Evolutionary conservation across 1,284 basidiomycete genomes (phyloP), one percentile per base, ranked within the genome.

Genomic region (Leccinum fuscescens): DNA sequence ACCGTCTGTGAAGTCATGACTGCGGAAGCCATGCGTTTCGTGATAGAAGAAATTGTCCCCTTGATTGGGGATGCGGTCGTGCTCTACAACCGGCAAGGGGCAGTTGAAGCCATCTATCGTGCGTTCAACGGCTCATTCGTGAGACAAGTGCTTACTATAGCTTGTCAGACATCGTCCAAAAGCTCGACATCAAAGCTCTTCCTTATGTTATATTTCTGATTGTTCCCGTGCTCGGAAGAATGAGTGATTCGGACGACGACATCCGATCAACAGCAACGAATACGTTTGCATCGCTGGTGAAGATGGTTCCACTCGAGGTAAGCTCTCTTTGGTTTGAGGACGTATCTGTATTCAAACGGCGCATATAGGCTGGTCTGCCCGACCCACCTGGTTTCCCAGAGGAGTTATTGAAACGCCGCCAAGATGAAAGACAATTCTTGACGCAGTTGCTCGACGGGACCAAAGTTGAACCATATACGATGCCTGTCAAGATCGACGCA

Each of bases 131-230:
- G 17, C 56, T 46, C 55, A 2, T 54, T 42, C 33, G 31, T 27
- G 52, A 17, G 22, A 54, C 11, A 49, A 42, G 27, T 61, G 54
- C 44, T 69, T 17, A 67, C 58, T 52, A 37, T 55, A 20, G 24
- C 54, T 51, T 62, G 50, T 4, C 68, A 96, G 94, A 96, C 71
- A 89, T 98, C 61, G 93, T 99, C 50, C 90, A 95, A 69, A 84
- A 85, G 62, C 85, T 99, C 52, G 96, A 98, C 69, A 87, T 98
- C 76, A 96, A 96, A 74, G 90, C 96, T 15, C 78, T 99, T 53
- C 96, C 97, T 5, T 99, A 99, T 73, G 92, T 99, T 22, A 92
- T 99, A 65, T 99, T 99, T 79, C 82, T 99, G 74, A 88, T 99
- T 54, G 96, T 99, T 0, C 97, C 97, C 0, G 86, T 98, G 4